phyloP scores from a whole-genome alignment of 106 monocot species.

The Phalaenopsis equestris region DNA sequence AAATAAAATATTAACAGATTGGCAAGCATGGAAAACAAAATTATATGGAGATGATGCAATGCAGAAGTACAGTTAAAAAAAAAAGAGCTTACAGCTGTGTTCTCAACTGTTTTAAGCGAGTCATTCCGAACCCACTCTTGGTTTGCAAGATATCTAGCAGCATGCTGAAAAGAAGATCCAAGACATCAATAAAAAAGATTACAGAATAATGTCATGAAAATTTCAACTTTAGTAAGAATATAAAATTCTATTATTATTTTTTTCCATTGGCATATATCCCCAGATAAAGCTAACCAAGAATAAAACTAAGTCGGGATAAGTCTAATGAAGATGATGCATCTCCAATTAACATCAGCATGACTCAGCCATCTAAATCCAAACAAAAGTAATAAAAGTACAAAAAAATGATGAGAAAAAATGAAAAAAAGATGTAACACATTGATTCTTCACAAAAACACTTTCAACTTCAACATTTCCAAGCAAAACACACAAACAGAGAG shows the following conservation, averaged over 20 bases:
- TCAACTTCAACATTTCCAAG: too few relatives aligned
- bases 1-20: background rate
- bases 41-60: background rate
- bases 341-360: background rate
- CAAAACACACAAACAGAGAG: too few relatives aligned
- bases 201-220: background rate
- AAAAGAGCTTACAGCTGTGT: conserved; percentile 68
- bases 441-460: too few relatives aligned
- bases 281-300: background rate
- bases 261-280: background rate
- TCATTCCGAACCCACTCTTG: conserved; percentile 99
- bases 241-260: background rate
- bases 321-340: background rate
- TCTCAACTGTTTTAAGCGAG: conserved; percentile 94
- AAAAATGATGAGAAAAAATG: too few relatives aligned
- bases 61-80: background rate
- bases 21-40: background rate
- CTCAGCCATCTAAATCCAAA: too few relatives aligned
- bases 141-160: conserved; percentile 91
- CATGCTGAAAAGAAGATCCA: conserved; percentile 60
- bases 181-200: background rate
- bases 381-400: too few relatives aligned
- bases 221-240: background rate
- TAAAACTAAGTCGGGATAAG: background rate
- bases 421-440: too few relatives aligned